These are phyloP conservation scores for Gastrodia elata DNA, from an alignment of 106 monocot genomes.

Conservation along the genomic window DNA sequence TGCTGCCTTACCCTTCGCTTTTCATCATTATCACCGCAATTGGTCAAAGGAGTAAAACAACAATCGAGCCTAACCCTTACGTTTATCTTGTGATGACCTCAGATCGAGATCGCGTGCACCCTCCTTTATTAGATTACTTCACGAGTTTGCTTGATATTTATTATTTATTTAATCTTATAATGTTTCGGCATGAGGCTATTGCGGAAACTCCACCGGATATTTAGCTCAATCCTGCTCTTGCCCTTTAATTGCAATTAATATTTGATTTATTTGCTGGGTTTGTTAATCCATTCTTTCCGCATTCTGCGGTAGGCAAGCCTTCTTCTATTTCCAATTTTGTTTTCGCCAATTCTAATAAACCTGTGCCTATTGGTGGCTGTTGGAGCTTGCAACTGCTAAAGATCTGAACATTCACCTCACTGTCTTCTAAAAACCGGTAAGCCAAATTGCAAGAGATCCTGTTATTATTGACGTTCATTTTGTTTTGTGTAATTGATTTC, in stretches of 20 bases:
- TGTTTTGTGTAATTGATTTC: neutral
- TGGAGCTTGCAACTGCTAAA: neutral
- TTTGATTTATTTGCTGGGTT: neutral
- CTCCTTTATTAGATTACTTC: neutral
- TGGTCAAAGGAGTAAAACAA: neutral
- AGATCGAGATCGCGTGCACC: neutral
- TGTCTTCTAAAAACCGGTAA: neutral
- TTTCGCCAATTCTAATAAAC: neutral
- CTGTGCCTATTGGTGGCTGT: neutral
- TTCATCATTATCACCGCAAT: neutral
- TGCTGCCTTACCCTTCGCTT: neutral
- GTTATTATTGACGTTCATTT: neutral
- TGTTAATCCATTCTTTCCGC: neutral
- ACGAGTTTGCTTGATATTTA: neutral
- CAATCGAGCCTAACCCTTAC: neutral
- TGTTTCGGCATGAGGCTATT: neutral
- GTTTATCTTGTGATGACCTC: neutral
- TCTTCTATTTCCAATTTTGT: neutral
- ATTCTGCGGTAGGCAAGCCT: neutral
- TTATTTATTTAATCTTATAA: neutral
- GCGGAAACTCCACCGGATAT: neutral
- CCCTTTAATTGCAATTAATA: neutral
- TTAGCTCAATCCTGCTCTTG: neutral
- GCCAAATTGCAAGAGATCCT: neutral
- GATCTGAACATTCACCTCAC: neutral